phyloP scores from a whole-genome alignment of 2,329 filamentous ascomycete genomes.

The Penicillium corylophilum region DNA sequence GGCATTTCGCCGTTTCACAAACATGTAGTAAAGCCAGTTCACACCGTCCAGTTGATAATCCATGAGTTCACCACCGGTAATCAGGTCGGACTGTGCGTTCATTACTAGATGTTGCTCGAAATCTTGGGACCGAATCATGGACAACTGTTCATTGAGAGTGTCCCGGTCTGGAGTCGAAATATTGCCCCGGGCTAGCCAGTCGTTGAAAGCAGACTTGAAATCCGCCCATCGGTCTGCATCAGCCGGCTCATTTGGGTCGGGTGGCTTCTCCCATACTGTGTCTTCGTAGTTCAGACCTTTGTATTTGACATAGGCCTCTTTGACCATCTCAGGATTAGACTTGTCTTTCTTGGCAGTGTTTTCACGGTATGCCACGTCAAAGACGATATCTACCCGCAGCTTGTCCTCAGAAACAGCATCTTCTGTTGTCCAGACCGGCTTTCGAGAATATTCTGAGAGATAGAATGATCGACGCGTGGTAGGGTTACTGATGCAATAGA shows the following conservation, averaged over 20 bases:
- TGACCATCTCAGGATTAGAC: slow-evolving; percentile 70
- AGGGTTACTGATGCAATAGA: slow-evolving; percentile 66
- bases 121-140: slow-evolving; percentile 62
- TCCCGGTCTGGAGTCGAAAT: slow-evolving; percentile 58
- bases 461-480: slow-evolving; percentile 72
- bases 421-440: slow-evolving; percentile 67
- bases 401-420: slow-evolving; percentile 88
- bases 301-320: slow-evolving; percentile 80
- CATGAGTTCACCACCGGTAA: slow-evolving; percentile 83
- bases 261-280: slow-evolving; percentile 83
- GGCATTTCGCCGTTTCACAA: slow-evolving; percentile 76
- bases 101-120: slow-evolving; percentile 69
- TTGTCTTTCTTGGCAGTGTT: slow-evolving; percentile 60
- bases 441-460: slow-evolving; percentile 62
- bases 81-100: slow-evolving; percentile 67
- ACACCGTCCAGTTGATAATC: slow-evolving; percentile 88
- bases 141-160: slow-evolving; percentile 66
- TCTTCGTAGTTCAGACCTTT: slow-evolving; percentile 91
- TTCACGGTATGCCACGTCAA: slow-evolving; percentile 71
- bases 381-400: slow-evolving; percentile 82
- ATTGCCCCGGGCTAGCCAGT: slow-evolving; percentile 78
- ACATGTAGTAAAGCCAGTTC: slow-evolving; percentile 94
- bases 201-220: slow-evolving; percentile 79
- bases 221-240: slow-evolving; percentile 69
- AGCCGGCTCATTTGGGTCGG: slow-evolving; percentile 58